phyloP scores from a whole-genome alignment of 139 green algal genomes.

The Tetratostichococcus sp. region DNA sequence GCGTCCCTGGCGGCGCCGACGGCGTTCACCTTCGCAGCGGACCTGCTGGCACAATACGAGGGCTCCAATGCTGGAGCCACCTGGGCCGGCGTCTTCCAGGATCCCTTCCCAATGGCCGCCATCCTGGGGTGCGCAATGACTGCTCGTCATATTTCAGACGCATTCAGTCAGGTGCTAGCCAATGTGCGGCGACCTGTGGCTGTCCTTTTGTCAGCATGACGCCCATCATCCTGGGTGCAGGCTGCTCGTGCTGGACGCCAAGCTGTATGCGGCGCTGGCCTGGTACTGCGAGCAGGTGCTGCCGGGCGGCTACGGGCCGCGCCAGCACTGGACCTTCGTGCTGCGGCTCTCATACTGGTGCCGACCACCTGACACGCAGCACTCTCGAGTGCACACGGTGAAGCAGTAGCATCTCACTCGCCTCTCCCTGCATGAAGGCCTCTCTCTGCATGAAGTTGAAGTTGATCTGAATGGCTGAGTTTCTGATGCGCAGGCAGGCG shows the following conservation, averaged over 20 bases:
- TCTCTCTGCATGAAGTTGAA: too few relatives aligned
- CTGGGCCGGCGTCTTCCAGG: constrained; percentile 18
- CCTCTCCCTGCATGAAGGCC: too few relatives aligned
- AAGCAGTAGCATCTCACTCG: too few relatives aligned
- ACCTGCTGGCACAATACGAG: constrained; percentile 14
- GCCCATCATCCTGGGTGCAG: too few relatives aligned
- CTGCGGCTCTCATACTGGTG: constrained; percentile 2
- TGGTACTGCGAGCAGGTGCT: constrained; percentile 26
- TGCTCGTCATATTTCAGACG: too few relatives aligned
- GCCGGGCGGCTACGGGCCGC: not conserved
- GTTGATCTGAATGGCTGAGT: too few relatives aligned
- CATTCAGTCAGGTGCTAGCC: too few relatives aligned
- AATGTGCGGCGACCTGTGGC: too few relatives aligned
- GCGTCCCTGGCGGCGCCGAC: constrained; percentile 16
- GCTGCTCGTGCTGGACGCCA: constrained; percentile 18
- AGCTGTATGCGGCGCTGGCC: constrained; percentile 22
- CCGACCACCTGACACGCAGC: not conserved
- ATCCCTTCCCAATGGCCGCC: constrained; percentile 15
- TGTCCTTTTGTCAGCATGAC: too few relatives aligned
- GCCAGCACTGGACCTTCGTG: constrained; percentile 9
- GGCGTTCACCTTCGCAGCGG: constrained; percentile 29
- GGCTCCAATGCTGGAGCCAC: not conserved
- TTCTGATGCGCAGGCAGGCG: not conserved
- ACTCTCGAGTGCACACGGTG: not conserved
- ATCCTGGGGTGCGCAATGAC: not conserved